Conservation (phyloP, 2,329 filamentous ascomycete genomes). For the Penicillium sp. region DNA sequence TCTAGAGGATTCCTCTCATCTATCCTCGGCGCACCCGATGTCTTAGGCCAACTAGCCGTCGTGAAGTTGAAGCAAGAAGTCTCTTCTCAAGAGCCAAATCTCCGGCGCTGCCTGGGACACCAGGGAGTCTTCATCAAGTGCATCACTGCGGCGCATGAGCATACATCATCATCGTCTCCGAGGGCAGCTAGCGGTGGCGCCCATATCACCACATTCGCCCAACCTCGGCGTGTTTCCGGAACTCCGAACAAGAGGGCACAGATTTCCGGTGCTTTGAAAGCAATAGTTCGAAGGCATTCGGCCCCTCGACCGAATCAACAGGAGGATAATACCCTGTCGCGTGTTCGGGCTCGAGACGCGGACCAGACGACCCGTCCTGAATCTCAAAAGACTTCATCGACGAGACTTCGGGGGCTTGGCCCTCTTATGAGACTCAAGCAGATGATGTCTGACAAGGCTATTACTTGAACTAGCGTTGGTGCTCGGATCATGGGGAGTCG, state of each 20-base stretch:
- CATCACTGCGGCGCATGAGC: conserved; percentile 18
- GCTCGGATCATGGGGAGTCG: not conserved
- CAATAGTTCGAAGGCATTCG: conserved; percentile 16
- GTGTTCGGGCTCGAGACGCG: not conserved
- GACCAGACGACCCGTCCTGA: not conserved
- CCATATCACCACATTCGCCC: not conserved
- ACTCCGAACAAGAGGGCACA: not conserved
- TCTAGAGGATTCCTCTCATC: conserved; percentile 15
- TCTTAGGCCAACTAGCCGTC: conserved; percentile 17
- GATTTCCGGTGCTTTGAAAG: conserved; percentile 11
- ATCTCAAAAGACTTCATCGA: not conserved
- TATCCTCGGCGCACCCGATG: conserved; percentile 4
- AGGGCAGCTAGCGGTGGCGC: not conserved
- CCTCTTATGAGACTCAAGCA: conserved; percentile 3
- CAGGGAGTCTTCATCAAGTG: conserved; percentile 20
- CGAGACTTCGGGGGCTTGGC: not conserved
- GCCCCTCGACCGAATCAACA: not conserved
- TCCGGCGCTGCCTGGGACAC: not conserved
- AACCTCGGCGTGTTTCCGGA: not conserved
- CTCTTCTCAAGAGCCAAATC: conserved; percentile 2
- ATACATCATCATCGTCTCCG: conserved; percentile 11
- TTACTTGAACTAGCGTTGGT: not conserved
- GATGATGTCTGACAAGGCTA: not conserved
- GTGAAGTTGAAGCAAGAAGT: conserved; percentile 24
- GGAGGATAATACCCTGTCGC: conserved; percentile 1